phyloP scores from a whole-genome alignment of 768 basidiomycete species.

The Tremella fuciformis region DNA sequence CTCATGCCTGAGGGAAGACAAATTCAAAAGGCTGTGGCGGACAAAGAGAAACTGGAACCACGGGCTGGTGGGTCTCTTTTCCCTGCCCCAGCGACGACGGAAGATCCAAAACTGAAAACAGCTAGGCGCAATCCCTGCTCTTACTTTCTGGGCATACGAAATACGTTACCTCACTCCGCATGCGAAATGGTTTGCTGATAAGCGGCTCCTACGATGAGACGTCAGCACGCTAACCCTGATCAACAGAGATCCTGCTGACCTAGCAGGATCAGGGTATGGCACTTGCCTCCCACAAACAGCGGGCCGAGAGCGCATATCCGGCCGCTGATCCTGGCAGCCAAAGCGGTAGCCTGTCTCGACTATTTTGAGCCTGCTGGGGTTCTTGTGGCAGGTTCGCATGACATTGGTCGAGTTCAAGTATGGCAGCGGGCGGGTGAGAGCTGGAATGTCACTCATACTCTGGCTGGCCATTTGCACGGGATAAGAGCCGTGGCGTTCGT shows the following conservation, averaged over 20 bases:
- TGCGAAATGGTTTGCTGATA: slow-evolving; percentile 72
- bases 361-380: slow-evolving; percentile 82
- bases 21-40: slow-evolving; percentile 78
- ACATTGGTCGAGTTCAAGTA: slow-evolving; percentile 84
- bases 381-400: slow-evolving; percentile 88
- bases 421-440: slow-evolving; percentile 80
- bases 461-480: slow-evolving; percentile 68
- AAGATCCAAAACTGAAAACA: background rate
- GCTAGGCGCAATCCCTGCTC: slow-evolving; percentile 64
- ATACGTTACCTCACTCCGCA: slow-evolving; percentile 76
- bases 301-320: slow-evolving; percentile 60
- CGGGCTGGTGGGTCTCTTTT: slow-evolving; percentile 54
- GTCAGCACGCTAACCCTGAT: too few relatives aligned
- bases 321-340: slow-evolving; percentile 55
- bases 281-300: slow-evolving; percentile 60
- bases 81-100: slow-evolving; percentile 1
- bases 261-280: slow-evolving; percentile 79
- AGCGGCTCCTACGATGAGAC: slow-evolving; percentile 83
- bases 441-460: slow-evolving; percentile 51
- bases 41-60: slow-evolving; percentile 79
- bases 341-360: slow-evolving; percentile 85
- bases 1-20: slow-evolving; percentile 56
- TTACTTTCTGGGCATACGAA: slow-evolving; percentile 81
- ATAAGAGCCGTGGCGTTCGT: slow-evolving; percentile 74
- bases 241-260: slow-evolving; percentile 8